Evolutionary conservation across 2,329 filamentous ascomycete species (phyloP).

Genomic region (Cercospora zeina): DNA sequence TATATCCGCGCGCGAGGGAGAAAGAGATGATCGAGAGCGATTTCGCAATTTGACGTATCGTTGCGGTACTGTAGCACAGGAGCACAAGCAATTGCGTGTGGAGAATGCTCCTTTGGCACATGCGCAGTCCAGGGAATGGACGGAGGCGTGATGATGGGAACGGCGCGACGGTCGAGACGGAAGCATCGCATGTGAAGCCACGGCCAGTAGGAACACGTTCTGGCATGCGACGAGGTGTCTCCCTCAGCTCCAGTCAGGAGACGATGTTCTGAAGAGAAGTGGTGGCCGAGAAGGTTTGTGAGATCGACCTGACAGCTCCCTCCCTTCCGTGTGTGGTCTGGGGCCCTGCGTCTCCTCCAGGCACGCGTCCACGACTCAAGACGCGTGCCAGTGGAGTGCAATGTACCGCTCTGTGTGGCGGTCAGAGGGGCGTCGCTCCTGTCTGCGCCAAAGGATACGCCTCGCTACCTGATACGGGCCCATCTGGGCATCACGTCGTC

Average conservation of each 20-base stretch:
- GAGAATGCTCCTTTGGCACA: too few relatives aligned
- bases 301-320: neutral
- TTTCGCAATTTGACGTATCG: conserved; percentile 4
- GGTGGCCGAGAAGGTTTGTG: conserved; percentile 7
- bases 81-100: neutral
- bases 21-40: neutral
- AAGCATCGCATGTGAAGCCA: neutral
- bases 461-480: conserved; percentile 10
- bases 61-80: neutral
- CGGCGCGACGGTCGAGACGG: conserved; percentile 5
- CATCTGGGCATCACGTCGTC: neutral
- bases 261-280: neutral
- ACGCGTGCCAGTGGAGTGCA: conserved; percentile 10
- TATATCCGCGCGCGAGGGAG: neutral
- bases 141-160: neutral
- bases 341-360: neutral
- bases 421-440: neutral
- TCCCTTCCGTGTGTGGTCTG: neutral
- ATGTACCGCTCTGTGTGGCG: conserved; percentile 1
- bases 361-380: conserved; percentile 5
- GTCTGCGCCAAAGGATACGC: neutral
- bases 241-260: neutral
- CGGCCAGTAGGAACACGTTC: conserved; percentile 6
- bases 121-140: too few relatives aligned
- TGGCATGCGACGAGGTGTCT: conserved; percentile 3